Conservation (phyloP, 495 filamentous ascomycete genomes). For the Extremus antarcticus region DNA sequence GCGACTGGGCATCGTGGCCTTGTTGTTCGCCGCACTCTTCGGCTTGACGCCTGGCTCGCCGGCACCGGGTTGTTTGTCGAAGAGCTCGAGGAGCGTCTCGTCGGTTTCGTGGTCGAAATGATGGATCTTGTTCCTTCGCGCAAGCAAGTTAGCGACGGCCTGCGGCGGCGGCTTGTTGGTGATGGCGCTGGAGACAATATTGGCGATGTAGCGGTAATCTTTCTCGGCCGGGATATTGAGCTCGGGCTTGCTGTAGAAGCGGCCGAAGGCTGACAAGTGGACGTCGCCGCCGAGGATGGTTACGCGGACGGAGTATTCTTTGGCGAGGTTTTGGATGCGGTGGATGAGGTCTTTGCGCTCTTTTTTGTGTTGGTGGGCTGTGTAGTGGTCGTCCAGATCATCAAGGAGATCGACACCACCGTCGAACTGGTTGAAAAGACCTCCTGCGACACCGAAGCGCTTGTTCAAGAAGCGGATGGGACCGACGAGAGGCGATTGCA, state of each 20-base stretch:
- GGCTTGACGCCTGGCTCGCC: conserved; percentile 28
- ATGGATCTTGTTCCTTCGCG: conserved; percentile 81
- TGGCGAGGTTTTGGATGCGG: conserved; percentile 61
- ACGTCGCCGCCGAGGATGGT: conserved; percentile 79
- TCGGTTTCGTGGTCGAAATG: conserved; percentile 75
- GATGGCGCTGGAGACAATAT: conserved; percentile 67
- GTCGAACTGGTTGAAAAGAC: conserved; percentile 87
- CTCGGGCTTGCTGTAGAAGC: conserved; percentile 61
- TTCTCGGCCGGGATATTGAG: conserved; percentile 47
- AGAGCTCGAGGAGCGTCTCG: conserved; percentile 79
- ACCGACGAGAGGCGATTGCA: conserved; percentile 70
- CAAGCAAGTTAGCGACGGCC: conserved; percentile 80
- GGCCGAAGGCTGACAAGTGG: conserved; percentile 61
- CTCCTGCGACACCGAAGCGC: conserved; percentile 74
- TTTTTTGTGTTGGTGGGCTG: conserved; percentile 78
- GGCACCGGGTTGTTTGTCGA: conserved; percentile 70
- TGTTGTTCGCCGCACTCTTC: conserved; percentile 60
- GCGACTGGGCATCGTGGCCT: conserved; percentile 79
- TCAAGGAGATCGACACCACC: conserved; percentile 83
- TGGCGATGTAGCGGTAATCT: conserved; percentile 65
- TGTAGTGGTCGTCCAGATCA: conserved; percentile 81
- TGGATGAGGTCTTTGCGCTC: conserved; percentile 68
- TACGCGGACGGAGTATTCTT: conserved; percentile 62
- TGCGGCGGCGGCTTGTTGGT: conserved; percentile 88
- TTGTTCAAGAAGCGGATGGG: conserved; percentile 83